phyloP scores from a whole-genome alignment of 306 rosid genomes.

The Hylodesmum podocarpum region DNA sequence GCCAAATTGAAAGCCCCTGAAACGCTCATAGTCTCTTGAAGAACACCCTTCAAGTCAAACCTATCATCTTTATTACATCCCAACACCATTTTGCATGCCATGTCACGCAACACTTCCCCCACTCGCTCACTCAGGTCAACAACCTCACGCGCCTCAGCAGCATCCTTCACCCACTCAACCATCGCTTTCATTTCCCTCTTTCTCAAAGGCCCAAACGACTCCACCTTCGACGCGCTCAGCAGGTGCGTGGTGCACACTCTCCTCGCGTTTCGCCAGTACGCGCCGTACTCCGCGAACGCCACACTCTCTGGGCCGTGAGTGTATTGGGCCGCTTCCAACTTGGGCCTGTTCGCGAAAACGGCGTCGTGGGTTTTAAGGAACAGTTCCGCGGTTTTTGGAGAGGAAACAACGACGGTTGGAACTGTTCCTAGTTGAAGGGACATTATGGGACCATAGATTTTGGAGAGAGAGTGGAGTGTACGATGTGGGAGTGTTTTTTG shows the following conservation, averaged over 20 bases:
- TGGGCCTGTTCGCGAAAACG: constrained; percentile 9
- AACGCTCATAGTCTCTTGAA: neutral
- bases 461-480: constrained; percentile 29
- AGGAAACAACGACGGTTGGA: constrained; percentile 26
- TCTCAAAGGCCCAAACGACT: neutral
- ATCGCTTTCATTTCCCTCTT: neutral
- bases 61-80: neutral
- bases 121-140: constrained; percentile 33
- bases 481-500: constrained; percentile 5
- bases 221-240: constrained; percentile 19
- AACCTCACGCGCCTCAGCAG: neutral
- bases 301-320: constrained; percentile 26
- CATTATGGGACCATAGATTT: constrained; percentile 42
- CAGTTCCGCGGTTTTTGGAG: constrained; percentile 42
- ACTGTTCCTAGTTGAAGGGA: constrained; percentile 26
- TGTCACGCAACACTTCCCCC: neutral
- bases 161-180: neutral
- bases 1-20: constrained; percentile 25
- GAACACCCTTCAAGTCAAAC: constrained; percentile 28
- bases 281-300: constrained; percentile 19
- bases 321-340: neutral
- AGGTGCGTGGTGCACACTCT: constrained; percentile 32
- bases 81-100: constrained; percentile 11
- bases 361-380: constrained; percentile 52
- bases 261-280: constrained; percentile 39